Percentiles rank a stretch among this genome's conserved stretches.
Evolutionary conservation across 805 yeast species (phyloP).

Genomic region (Allodekkera sacchari): DNA sequence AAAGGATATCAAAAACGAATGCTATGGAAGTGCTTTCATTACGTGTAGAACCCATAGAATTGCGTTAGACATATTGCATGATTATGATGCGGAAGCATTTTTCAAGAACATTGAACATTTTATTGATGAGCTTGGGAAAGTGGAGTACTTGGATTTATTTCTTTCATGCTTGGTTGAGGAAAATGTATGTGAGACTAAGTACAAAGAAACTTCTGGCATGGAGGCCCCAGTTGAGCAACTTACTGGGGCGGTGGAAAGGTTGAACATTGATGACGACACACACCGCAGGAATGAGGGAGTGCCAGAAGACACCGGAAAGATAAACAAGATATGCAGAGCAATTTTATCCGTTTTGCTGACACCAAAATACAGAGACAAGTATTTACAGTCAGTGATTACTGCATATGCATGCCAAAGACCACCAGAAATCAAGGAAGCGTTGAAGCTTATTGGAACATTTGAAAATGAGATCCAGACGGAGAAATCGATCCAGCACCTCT

Average conservation of each 20-base stretch:
- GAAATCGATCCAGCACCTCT: constrained; percentile 68
- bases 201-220: constrained; percentile 54
- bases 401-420: constrained; percentile 91
- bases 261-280: constrained; percentile 1
- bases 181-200: constrained; percentile 75
- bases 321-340: constrained; percentile 70
- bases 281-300: constrained; percentile 3
- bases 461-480: constrained; percentile 40
- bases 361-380: constrained; percentile 44
- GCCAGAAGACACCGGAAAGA: constrained; percentile 32
- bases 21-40: constrained; percentile 67
- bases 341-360: constrained; percentile 47
- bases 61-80: constrained; percentile 83
- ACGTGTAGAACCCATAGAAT: constrained; percentile 88
- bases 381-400: constrained; percentile 73
- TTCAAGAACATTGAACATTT: constrained; percentile 54
- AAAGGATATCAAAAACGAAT: constrained; percentile 44
- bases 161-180: constrained; percentile 80
- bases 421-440: constrained; percentile 72
- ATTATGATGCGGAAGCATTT: constrained; percentile 71
- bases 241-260: constrained; percentile 3
- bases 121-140: constrained; percentile 58
- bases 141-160: constrained; percentile 78
- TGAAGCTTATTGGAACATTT: constrained; percentile 50
- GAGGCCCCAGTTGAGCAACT: not conserved